A percentile compares a stretch with the other conserved stretches of the same genome.
These are phyloP conservation scores for Talaromyces piceae DNA, from an alignment of 2,329 filamentous ascomycete genomes.

Conservation along the genomic window DNA sequence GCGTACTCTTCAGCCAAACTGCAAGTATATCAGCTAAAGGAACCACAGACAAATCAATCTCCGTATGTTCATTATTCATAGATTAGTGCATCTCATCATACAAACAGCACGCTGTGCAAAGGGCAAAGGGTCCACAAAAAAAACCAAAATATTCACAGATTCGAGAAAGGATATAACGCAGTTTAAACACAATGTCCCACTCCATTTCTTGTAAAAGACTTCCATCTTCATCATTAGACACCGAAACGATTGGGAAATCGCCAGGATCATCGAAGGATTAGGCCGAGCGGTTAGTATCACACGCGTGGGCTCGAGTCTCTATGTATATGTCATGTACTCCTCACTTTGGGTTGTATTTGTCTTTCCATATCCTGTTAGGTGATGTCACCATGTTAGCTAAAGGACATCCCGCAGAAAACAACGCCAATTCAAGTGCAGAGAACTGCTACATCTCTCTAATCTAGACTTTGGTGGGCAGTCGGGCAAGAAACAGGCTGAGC, in stretches of 20 bases:
- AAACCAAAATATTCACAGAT: background rate
- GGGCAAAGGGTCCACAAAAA: background rate
- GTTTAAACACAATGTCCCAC: background rate
- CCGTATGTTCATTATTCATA: background rate
- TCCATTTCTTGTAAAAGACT: background rate
- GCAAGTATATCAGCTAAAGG: too few relatives aligned
- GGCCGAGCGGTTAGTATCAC: too few relatives aligned
- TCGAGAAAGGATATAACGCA: background rate
- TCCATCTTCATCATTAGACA: background rate
- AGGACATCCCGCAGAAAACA: background rate
- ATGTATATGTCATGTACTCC: background rate
- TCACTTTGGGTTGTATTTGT: slow-evolving; percentile 67
- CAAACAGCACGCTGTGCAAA: background rate
- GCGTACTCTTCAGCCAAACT: too few relatives aligned
- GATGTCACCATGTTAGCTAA: slow-evolving; percentile 17
- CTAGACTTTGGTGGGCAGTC: too few relatives aligned
- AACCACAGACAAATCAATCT: too few relatives aligned
- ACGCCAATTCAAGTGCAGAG: too few relatives aligned
- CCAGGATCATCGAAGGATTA: background rate
- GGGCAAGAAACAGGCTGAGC: background rate
- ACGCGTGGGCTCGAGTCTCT: background rate
- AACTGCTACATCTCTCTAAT: too few relatives aligned
- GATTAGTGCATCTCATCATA: background rate
- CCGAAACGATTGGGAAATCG: background rate
- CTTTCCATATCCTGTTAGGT: slow-evolving; percentile 89